These are phyloP conservation scores for Juncus inflexus DNA, from an alignment of 176 grass and related monocot genomes.

Conservation along the genomic window DNA sequence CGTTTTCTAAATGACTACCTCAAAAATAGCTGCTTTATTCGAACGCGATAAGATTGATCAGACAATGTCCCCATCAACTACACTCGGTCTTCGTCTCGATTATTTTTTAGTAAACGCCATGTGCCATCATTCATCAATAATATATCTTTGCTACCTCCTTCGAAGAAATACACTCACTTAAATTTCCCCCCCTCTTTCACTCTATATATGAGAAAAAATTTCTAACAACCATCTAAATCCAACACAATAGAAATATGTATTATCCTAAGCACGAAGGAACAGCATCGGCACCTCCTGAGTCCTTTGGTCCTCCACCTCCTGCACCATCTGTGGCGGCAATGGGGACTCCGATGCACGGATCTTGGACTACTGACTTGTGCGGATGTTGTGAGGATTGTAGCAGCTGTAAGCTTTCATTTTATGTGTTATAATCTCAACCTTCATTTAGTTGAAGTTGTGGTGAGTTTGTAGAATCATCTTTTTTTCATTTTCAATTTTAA, in stretches of 20 bases:
- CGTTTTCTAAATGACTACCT: no score
- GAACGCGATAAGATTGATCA: no score
- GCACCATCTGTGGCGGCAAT: background rate
- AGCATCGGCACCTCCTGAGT: background rate
- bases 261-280: background rate
- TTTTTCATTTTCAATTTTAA: background rate
- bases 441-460: background rate
- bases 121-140: no score
- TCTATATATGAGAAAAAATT: background rate
- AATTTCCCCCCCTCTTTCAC: background rate
- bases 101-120: no score
- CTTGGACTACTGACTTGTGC: constrained; percentile 1
- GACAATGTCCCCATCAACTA: no score
- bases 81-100: no score
- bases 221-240: background rate
- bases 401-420: constrained; percentile 17
- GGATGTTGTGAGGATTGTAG: background rate
- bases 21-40: no score
- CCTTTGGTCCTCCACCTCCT: background rate
- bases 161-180: background rate
- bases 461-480: background rate
- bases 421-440: background rate
- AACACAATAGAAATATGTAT: background rate
- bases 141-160: no score
- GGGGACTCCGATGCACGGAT: background rate